phyloP scores from a whole-genome alignment of 2,329 filamentous ascomycete species.

The Trichoderma sp. region DNA sequence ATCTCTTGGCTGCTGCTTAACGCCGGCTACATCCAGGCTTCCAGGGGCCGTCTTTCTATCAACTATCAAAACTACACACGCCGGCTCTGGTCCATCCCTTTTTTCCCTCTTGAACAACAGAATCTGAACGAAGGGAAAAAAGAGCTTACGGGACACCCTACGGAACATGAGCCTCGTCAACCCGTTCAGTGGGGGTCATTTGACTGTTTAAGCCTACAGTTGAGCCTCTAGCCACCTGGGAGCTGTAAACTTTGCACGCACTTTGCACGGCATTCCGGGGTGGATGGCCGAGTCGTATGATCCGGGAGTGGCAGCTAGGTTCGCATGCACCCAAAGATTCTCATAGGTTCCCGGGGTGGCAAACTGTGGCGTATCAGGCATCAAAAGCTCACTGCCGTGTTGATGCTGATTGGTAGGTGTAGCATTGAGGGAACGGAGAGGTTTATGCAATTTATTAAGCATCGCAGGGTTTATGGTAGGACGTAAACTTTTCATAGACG shows the following conservation, averaged over 20 bases:
- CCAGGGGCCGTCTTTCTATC: background rate
- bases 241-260: background rate
- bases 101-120: background rate
- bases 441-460: background rate
- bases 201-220: background rate
- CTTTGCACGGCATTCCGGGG: background rate
- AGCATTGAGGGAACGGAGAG: background rate
- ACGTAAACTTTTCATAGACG: background rate
- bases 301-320: background rate
- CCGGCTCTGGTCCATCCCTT: background rate
- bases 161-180: background rate
- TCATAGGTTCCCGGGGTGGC: background rate
- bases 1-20: background rate
- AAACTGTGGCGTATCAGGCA: constrained; percentile 8
- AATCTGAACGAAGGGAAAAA: background rate
- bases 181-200: background rate
- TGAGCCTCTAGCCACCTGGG: background rate
- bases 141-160: background rate
- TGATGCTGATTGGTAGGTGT: background rate
- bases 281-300: constrained; percentile 5
- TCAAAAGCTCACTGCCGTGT: background rate
- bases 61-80: background rate
- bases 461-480: background rate
- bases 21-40: background rate
- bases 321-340: background rate